Percentiles rank a stretch among this genome's conserved stretches.
Conservation (phyloP, 345 rosid species). For the Lumnitzera littorea region DNA sequence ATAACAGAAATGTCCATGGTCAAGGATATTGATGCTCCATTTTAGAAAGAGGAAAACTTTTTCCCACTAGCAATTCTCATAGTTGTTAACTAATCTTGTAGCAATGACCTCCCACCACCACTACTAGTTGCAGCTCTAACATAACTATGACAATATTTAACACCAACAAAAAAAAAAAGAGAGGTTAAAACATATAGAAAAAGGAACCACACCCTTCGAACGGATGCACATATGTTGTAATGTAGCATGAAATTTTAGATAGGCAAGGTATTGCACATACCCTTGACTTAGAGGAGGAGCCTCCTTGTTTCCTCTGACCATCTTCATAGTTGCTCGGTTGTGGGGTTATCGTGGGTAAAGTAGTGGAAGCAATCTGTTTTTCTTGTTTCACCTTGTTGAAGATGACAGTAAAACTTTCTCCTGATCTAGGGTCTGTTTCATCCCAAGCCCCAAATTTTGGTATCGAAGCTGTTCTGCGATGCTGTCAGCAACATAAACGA, state of each 20-base stretch:
- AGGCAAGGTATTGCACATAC: constrained; percentile 5
- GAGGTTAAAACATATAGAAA: too few relatives aligned
- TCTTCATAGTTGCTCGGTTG: not conserved
- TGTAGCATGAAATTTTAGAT: not conserved
- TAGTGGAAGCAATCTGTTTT: constrained; percentile 22
- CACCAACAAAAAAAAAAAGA: not conserved
- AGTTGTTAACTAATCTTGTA: too few relatives aligned
- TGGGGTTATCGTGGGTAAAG: constrained; percentile 8
- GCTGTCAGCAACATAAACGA: constrained; percentile 13
- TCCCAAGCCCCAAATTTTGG: constrained; percentile 65
- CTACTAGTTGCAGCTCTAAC: too few relatives aligned
- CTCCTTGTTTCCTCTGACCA: not conserved
- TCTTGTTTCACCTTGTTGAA: constrained; percentile 46
- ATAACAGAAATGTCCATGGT: too few relatives aligned
- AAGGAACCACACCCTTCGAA: too few relatives aligned
- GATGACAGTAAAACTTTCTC: constrained; percentile 39
- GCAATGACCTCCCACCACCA: too few relatives aligned
- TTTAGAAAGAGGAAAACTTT: too few relatives aligned
- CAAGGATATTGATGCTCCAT: too few relatives aligned
- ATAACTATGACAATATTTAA: too few relatives aligned
- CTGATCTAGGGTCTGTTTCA: constrained; percentile 39
- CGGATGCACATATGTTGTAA: not conserved
- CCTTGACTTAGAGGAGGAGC: constrained; percentile 18
- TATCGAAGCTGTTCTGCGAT: constrained; percentile 27
- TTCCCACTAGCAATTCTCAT: too few relatives aligned